Percentiles rank a stretch among this genome's conserved stretches.
Conservation (phyloP, 805 yeast species). For the Metahyphopichia silvanorum region DNA sequence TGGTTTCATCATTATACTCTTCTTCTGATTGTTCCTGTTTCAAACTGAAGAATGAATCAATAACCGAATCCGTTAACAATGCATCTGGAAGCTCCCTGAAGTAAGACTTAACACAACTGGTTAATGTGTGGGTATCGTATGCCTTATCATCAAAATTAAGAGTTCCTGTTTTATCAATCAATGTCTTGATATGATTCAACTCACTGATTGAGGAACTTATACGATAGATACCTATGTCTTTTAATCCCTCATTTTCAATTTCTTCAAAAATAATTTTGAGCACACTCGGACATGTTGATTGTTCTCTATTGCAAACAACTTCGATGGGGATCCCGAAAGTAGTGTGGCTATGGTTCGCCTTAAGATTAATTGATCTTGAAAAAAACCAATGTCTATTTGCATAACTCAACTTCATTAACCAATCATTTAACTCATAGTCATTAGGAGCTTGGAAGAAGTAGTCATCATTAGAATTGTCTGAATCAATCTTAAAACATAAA, state of each 20-base stretch:
- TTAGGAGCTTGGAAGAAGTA: slow-evolving; percentile 63
- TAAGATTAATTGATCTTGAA: slow-evolving; percentile 36
- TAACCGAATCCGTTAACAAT: slow-evolving; percentile 62
- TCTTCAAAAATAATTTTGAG: slow-evolving; percentile 65
- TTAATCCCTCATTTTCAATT: slow-evolving; percentile 82
- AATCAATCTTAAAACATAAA: slow-evolving; percentile 47
- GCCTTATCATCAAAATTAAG: slow-evolving; percentile 46
- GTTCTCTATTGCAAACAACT: slow-evolving; percentile 71
- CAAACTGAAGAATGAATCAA: slow-evolving; percentile 51
- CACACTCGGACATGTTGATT: slow-evolving; percentile 58
- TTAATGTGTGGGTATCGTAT: slow-evolving; percentile 80
- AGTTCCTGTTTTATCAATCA: slow-evolving; percentile 46
- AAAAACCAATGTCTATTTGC: slow-evolving; percentile 56
- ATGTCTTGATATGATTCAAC: slow-evolving; percentile 38
- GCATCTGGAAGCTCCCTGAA: slow-evolving; percentile 87
- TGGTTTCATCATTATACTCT: slow-evolving; percentile 9
- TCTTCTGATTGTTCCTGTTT: slow-evolving; percentile 13
- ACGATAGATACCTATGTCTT: slow-evolving; percentile 89
- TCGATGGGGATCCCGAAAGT: slow-evolving; percentile 88
- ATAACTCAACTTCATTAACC: slow-evolving; percentile 56
- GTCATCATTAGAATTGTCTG: slow-evolving; percentile 46
- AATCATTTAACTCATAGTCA: slow-evolving; percentile 63
- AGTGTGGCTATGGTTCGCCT: slow-evolving; percentile 15
- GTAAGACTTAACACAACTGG: slow-evolving; percentile 82
- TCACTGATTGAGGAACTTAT: slow-evolving; percentile 53